Evolutionary conservation across 768 basidiomycete species (phyloP), one percentile per base, ranked within the genome.

Genomic region (Cubamyces sp.): DNA sequence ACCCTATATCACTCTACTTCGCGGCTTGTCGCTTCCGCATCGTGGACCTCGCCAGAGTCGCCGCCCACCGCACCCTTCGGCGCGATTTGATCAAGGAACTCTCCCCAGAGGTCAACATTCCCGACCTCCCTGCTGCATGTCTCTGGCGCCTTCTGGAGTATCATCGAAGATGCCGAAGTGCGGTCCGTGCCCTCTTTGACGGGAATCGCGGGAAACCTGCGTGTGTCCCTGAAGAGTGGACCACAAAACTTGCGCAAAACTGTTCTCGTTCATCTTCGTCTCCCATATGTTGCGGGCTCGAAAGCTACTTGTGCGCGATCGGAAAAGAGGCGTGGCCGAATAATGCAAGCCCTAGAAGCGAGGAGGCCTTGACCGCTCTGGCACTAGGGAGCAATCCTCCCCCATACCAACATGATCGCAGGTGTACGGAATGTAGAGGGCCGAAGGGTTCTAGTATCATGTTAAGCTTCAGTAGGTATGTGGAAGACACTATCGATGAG

Each of bases 91-190:
- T 47, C 9, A 25, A 15, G 11, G 30, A 3, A 15, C 39, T 23
- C 3, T 28, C 26, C 40, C 28, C 43, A 1, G 43, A 53, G 1
- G 43, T 57, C 37, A 50, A 62, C 28, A 4, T 50, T 1, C 39
- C 39, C 26, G 54, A 45, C 16, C 50, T 54, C 12, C 9, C 25
- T n/a, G 61, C 42, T 1, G 61, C 50, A 7, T 21, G 18, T 5
- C 42, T 62, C 25, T 62, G 43, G 45, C 56, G 61, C 14, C 51
- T 62, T 3, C 37, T 57, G 3, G 56, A 57, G 34, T 58, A 53
- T 19, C 61, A 62, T 5, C 56, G 45, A 25, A 42, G 56, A 21
- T 53, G 56, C 18, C 37, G 45, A 0, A 26, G 43, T 5, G 49
- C 61, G 3, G 48, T 52, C 1, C 61, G 51, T n/a, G 15, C 42